These are phyloP conservation scores for Vickermania ingenoplastis DNA, from an alignment of 208 protist genomes.

Conservation along the genomic window DNA sequence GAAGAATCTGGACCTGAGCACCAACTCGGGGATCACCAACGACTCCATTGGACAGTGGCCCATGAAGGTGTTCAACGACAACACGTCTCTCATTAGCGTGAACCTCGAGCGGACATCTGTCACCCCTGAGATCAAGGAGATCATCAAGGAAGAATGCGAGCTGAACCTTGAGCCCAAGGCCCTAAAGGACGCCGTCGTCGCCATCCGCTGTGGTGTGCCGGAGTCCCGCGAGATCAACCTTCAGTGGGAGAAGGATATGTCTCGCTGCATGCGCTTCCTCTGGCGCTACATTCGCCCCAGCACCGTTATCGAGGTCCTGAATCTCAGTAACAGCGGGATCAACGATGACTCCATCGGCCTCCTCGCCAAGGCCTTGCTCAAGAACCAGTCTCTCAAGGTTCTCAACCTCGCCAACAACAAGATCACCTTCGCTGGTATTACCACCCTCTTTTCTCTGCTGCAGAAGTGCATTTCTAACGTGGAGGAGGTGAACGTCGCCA, in stretches of 20 bases:
- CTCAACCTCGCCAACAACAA: slow-evolving; percentile 83
- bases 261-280: slow-evolving; percentile 53
- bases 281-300: slow-evolving; percentile 40
- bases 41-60: slow-evolving; percentile 28
- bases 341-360: slow-evolving; percentile 54
- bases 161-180: slow-evolving; percentile 57
- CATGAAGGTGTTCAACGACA: slow-evolving; percentile 45
- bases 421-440: slow-evolving; percentile 58
- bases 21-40: slow-evolving; percentile 51
- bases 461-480: slow-evolving; percentile 32
- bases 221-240: slow-evolving; percentile 49
- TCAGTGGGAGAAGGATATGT: slow-evolving; percentile 59
- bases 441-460: slow-evolving; percentile 40
- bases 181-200: slow-evolving; percentile 58
- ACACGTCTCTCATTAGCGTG: slow-evolving; percentile 38
- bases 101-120: slow-evolving; percentile 50
- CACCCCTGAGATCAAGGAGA: slow-evolving; percentile 17
- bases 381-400: slow-evolving; percentile 51
- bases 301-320: slow-evolving; percentile 44
- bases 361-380: slow-evolving; percentile 37
- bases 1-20: slow-evolving; percentile 36
- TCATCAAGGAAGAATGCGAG: slow-evolving; percentile 57
- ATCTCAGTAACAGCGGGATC: slow-evolving; percentile 67
- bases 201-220: slow-evolving; percentile 35
- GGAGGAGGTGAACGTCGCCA: slow-evolving; percentile 73